A percentile compares a stretch with the other conserved stretches of the same genome.
Conservation (phyloP, 2,329 filamentous ascomycete genomes). For the Aschersonia sp. region DNA sequence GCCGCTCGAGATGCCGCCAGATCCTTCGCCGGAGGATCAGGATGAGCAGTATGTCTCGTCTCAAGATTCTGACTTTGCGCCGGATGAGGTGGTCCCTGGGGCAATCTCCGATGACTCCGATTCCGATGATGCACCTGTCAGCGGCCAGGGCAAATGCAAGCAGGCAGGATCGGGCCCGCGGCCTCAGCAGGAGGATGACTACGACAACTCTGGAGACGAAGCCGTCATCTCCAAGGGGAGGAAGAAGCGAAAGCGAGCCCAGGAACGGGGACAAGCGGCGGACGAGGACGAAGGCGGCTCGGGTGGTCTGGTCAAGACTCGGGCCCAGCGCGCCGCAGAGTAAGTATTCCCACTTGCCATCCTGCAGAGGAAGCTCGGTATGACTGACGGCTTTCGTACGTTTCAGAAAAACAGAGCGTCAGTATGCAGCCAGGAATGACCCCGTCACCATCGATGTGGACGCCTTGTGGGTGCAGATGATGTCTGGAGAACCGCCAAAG, state of each 20-base stretch:
- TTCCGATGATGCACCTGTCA: conserved; percentile 24
- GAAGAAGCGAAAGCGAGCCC: conserved; percentile 33
- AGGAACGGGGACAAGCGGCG: conserved; percentile 16
- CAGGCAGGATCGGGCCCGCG: conserved; percentile 8
- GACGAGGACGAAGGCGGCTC: conserved; percentile 43
- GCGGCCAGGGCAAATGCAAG: conserved; percentile 11
- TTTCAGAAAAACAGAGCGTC: conserved; percentile 40
- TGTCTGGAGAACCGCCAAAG: conserved; percentile 19
- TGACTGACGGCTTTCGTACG: not conserved
- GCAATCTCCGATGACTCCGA: conserved; percentile 35
- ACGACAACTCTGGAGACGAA: conserved; percentile 60
- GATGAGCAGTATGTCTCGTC: conserved; percentile 52
- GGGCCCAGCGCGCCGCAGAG: conserved; percentile 53
- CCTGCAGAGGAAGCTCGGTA: not conserved
- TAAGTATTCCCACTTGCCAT: conserved; percentile 17
- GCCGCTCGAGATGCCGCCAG: conserved; percentile 22
- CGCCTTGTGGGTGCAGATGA: conserved; percentile 55
- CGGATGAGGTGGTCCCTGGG: conserved; percentile 32
- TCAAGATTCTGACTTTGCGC: conserved; percentile 60
- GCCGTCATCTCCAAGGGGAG: conserved; percentile 49
- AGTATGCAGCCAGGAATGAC: conserved; percentile 33
- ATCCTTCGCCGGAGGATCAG: conserved; percentile 27
- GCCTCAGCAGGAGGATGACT: conserved; percentile 28
- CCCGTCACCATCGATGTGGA: conserved; percentile 59
- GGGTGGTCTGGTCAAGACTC: conserved; percentile 55